Conservation (phyloP, 169 alveolate genomes). For the Amoebophrya sp. region DNA sequence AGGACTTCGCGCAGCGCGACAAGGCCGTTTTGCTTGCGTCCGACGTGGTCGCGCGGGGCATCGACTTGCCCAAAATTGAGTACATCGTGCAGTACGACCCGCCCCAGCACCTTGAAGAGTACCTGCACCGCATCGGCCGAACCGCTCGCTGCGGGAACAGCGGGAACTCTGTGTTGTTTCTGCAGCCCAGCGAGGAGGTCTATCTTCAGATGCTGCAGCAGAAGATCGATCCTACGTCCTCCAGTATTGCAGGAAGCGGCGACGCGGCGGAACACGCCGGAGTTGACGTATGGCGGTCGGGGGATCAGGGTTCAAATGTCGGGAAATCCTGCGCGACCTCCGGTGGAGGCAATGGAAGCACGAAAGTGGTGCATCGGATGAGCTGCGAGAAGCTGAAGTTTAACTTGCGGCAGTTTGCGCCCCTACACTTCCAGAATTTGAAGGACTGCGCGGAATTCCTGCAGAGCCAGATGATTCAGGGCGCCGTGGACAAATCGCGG, state of each 20-base stretch:
- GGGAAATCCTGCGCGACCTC: no score
- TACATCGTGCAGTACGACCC: constrained; percentile 22
- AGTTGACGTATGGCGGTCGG: no score
- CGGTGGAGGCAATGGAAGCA: no score
- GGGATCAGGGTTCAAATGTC: no score
- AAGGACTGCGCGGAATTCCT: not conserved
- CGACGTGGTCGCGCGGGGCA: constrained; percentile 25
- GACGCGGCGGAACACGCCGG: no score
- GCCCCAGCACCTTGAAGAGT: constrained; percentile 50
- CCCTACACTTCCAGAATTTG: not conserved
- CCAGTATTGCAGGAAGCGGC: no score
- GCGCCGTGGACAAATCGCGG: not conserved
- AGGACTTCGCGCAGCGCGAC: constrained; percentile 16
- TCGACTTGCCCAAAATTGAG: constrained; percentile 18
- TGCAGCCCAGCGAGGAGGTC: constrained; percentile 18
- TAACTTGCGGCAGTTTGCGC: not conserved
- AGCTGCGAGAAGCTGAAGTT: not conserved
- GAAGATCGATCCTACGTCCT: not conserved
- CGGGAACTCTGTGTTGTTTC: constrained; percentile 59
- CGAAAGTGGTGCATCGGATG: not conserved
- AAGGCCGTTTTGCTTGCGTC: constrained; percentile 20
- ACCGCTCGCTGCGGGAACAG: constrained; percentile 86
- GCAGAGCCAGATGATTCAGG: not conserved
- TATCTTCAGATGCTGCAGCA: not conserved
- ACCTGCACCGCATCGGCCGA: constrained; percentile 95